Percentiles rank a stretch among this genome's conserved stretches.
Conservation (phyloP, 495 filamentous ascomycete genomes). For the Aspergillus wentii region DNA sequence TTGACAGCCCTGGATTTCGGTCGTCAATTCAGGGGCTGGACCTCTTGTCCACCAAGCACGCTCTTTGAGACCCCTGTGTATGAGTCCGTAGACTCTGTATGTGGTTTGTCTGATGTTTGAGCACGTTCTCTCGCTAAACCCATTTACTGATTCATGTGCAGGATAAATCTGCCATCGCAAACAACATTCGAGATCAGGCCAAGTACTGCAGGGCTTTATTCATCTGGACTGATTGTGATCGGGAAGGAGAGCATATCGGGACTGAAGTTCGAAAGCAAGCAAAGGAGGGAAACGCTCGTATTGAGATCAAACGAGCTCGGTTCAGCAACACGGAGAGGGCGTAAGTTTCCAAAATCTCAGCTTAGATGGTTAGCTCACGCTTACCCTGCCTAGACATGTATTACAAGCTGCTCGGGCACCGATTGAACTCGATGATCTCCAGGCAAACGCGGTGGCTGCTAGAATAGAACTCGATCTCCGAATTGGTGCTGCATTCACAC, state of each 20-base stretch:
- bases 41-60: constrained; percentile 67
- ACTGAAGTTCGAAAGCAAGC: constrained; percentile 86
- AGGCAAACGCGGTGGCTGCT: constrained; percentile 83
- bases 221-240: constrained; percentile 99
- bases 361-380: background rate
- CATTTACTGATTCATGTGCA: constrained; percentile 25
- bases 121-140: too few species aligned
- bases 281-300: constrained; percentile 59
- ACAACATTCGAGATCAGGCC: constrained; percentile 80
- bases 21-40: constrained; percentile 66
- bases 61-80: constrained; percentile 81
- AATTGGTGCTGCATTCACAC: constrained; percentile 87
- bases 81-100: constrained; percentile 58
- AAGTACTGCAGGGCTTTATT: constrained; percentile 64
- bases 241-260: constrained; percentile 95
- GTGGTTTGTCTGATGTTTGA: constrained; percentile 6
- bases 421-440: constrained; percentile 72
- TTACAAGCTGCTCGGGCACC: constrained; percentile 76
- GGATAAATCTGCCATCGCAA: constrained; percentile 75
- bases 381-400: constrained; percentile 65
- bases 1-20: constrained; percentile 71
- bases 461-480: constrained; percentile 90
- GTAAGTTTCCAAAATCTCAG: constrained; percentile 44
- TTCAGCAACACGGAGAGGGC: constrained; percentile 96
- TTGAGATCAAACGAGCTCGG: constrained; percentile 78